Evolutionary conservation across 2,329 filamentous ascomycete species (phyloP), one percentile per base, ranked within the genome.

Genomic region (Scedosporium minutisporum): DNA sequence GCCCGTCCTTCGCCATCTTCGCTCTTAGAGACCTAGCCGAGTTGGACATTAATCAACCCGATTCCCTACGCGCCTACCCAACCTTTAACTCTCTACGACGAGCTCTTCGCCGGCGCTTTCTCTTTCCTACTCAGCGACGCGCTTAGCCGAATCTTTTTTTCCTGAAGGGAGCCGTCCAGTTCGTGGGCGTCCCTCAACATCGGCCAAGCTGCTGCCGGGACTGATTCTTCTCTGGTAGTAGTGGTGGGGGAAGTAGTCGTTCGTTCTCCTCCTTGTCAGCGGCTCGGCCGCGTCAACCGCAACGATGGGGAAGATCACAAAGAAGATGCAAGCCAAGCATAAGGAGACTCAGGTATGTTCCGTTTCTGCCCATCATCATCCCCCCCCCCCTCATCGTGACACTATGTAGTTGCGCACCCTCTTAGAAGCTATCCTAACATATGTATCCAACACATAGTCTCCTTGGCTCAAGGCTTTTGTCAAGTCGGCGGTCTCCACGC

Each of bases 401-500:
- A 51, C 46, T 6, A 23, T 3, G n/a, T 16, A 23, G 46, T 9
- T 51, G 23, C 46, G 23, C 46, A 21, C 23, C n/a, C 10, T 38
- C 44, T 61, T 55, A 42, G 41, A 60, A 18, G 38, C 65, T 63
- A 62, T 66, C 21, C 67, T 68, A 48, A 64, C 72, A 74, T 64
- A 75, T 68, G 12, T 4, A 9, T 55, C 14, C 42, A 63, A 38
- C 46, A 38, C 66, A 58, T 68, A 97, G 91, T 96, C 95, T 74
- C 88, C 91, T 68, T 96, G 90, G 81, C 83, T 97, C 67, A 84
- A 88, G 74, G 82, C 88, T 62, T 97, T 93, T 72, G 88, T 96
- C 70, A 80, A 87, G 69, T 81, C 82, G 67, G 87, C 89, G 59
- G 86, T 86, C 67, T 82, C 82, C 63, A 80, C 84, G 67, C 84